phyloP scores from a whole-genome alignment of 2,329 filamentous ascomycete species.

The Apiospora phragmitis region DNA sequence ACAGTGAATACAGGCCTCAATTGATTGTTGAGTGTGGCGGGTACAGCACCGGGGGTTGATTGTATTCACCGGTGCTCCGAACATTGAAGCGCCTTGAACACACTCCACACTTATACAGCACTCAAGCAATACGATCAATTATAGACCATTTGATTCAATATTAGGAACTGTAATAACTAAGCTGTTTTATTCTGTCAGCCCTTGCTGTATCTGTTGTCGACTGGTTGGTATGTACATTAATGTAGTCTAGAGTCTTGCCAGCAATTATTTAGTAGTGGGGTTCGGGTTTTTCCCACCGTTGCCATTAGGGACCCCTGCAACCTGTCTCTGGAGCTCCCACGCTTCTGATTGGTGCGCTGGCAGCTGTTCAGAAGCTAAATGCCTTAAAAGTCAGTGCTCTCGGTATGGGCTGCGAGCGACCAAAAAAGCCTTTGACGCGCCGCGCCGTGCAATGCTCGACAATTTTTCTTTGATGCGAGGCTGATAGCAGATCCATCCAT shows the following conservation, averaged over 20 bases:
- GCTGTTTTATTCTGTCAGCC: too few relatives aligned
- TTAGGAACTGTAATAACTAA: too few relatives aligned
- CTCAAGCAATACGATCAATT: too few relatives aligned
- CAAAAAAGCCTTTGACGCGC: background rate
- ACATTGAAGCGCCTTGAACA: background rate
- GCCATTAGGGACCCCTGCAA: background rate
- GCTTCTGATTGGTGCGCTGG: background rate
- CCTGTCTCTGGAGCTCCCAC: background rate
- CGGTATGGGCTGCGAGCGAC: background rate
- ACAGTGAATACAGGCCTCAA: background rate
- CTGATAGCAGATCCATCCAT: background rate
- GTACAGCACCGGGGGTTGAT: background rate
- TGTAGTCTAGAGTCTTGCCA: too few relatives aligned
- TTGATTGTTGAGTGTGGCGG: background rate
- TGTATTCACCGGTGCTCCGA: background rate
- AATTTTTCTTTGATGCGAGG: slow-evolving; percentile 8
- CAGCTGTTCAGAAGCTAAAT: background rate
- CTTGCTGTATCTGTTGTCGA: too few relatives aligned
- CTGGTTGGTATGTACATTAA: too few relatives aligned
- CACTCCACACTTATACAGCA: background rate
- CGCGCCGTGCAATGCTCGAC: background rate
- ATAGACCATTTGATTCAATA: background rate
- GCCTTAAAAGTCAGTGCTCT: slow-evolving; percentile 2
- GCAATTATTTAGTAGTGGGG: background rate
- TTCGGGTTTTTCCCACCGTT: background rate